Conservation (phyloP, 257 asterid genomes). For the Plantago ovata region DNA sequence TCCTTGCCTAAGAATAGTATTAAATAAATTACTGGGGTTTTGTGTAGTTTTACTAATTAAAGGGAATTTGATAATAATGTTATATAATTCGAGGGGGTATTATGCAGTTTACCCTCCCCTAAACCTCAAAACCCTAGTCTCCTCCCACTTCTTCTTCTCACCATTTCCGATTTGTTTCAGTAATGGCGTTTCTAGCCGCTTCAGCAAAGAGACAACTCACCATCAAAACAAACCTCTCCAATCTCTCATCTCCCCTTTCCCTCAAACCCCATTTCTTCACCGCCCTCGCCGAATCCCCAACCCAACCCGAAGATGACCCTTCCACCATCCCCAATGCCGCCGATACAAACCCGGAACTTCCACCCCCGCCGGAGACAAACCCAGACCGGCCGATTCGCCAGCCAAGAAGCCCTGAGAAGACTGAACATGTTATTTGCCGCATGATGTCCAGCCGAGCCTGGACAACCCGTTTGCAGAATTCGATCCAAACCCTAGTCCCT, state of each 20-base stretch:
- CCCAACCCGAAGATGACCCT: constrained; percentile 21
- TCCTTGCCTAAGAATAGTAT: too few relatives aligned
- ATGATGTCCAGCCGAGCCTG: constrained; percentile 90
- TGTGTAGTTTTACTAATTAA: too few relatives aligned
- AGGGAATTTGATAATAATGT: too few relatives aligned
- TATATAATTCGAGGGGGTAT: too few relatives aligned
- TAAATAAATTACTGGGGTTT: too few relatives aligned
- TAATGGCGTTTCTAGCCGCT: constrained; percentile 47
- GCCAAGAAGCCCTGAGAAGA: constrained; percentile 42
- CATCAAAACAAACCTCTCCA: constrained; percentile 29
- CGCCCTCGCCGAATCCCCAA: constrained; percentile 31
- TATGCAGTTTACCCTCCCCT: too few relatives aligned
- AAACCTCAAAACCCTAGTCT: too few relatives aligned
- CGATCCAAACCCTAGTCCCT: constrained; percentile 70
- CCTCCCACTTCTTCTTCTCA: too few relatives aligned
- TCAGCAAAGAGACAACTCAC: constrained; percentile 25
- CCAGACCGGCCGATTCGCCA: constrained; percentile 23
- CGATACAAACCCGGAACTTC: too few relatives aligned
- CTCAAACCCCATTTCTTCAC: constrained; percentile 44
- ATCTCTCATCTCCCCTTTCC: constrained; percentile 35
- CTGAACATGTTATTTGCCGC: constrained; percentile 62
- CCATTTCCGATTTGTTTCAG: neutral
- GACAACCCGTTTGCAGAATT: constrained; percentile 90
- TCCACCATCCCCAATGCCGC: too few relatives aligned
- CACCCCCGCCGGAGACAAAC: too few relatives aligned